These are phyloP conservation scores for Flaveria trinervia DNA, from an alignment of 129 eudicot species.

Conservation along the genomic window DNA sequence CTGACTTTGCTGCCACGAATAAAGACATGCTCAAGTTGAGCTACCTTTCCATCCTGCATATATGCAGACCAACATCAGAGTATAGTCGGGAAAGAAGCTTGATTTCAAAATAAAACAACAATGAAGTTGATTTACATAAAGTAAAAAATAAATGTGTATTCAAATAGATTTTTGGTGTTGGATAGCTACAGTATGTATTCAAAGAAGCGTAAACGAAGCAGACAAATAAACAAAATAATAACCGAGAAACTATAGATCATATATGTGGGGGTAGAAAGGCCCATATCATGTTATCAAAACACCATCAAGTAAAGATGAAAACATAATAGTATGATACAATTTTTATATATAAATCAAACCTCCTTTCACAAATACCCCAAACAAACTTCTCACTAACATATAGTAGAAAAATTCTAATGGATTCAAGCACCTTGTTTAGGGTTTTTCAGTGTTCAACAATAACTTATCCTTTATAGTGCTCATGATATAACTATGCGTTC, in stretches of 20 bases:
- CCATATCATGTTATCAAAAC: background rate
- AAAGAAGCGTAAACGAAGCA: background rate
- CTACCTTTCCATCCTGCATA: constrained; percentile 81
- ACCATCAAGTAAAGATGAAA: background rate
- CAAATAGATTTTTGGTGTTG: too few relatives aligned
- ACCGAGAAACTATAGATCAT: background rate
- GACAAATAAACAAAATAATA: background rate
- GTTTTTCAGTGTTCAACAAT: too few relatives aligned
- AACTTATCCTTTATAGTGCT: too few relatives aligned
- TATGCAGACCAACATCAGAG: background rate
- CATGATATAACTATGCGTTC: too few relatives aligned
- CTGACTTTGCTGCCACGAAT: constrained; percentile 96
- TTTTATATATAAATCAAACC: background rate
- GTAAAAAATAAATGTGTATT: too few relatives aligned
- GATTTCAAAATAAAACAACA: too few relatives aligned
- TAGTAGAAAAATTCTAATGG: background rate
- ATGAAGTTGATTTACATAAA: too few relatives aligned
- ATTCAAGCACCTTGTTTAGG: background rate
- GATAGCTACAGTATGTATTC: background rate
- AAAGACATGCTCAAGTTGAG: constrained; percentile 93
- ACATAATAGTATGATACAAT: background rate
- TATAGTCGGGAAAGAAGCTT: background rate
- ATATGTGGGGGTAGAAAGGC: background rate
- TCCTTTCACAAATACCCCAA: background rate
- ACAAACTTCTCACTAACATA: background rate